Conservation (phyloP, 1,284 basidiomycete species). For the Trichosporon sp. region DNA sequence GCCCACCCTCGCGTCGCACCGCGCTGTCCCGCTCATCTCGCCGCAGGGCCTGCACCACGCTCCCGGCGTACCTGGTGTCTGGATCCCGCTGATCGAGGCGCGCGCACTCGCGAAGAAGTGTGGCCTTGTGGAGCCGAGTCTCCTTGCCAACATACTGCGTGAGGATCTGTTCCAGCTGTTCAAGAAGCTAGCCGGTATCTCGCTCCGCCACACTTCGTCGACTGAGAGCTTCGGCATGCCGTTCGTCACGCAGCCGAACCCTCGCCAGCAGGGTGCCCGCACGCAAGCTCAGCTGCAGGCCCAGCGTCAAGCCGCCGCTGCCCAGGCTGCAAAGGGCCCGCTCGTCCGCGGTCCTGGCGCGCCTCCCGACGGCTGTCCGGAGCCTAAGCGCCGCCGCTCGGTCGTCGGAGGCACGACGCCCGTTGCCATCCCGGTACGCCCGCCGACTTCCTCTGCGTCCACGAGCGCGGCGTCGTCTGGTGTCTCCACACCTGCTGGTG, state of each 20-base stretch:
- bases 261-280: slow-evolving; percentile 31
- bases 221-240: slow-evolving; percentile 44
- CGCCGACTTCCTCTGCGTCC: not conserved
- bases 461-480: slow-evolving; percentile 1
- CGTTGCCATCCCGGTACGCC: slow-evolving; percentile 3
- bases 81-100: slow-evolving; percentile 47
- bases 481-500: slow-evolving; percentile 3
- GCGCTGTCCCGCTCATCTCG: slow-evolving; percentile 35
- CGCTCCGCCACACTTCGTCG: slow-evolving; percentile 42
- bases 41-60: slow-evolving; percentile 37
- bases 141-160: slow-evolving; percentile 42
- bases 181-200: slow-evolving; percentile 43
- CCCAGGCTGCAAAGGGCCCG: slow-evolving; percentile 37
- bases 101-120: slow-evolving; percentile 41
- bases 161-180: slow-evolving; percentile 50
- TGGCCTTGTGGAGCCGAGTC: slow-evolving; percentile 30
- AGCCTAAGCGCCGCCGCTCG: slow-evolving; percentile 49
- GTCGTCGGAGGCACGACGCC: slow-evolving; percentile 33
- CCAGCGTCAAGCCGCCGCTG: slow-evolving; percentile 12
- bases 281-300: slow-evolving; percentile 13
- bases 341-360: slow-evolving; percentile 43
- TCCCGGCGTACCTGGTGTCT: slow-evolving; percentile 47
- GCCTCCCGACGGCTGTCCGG: slow-evolving; percentile 47
- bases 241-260: slow-evolving; percentile 33
- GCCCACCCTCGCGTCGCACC: slow-evolving; percentile 36